Base-by-base conservation (phyloP, 805 yeast species). In the Isabelozyma pseudorhagii region DNA sequence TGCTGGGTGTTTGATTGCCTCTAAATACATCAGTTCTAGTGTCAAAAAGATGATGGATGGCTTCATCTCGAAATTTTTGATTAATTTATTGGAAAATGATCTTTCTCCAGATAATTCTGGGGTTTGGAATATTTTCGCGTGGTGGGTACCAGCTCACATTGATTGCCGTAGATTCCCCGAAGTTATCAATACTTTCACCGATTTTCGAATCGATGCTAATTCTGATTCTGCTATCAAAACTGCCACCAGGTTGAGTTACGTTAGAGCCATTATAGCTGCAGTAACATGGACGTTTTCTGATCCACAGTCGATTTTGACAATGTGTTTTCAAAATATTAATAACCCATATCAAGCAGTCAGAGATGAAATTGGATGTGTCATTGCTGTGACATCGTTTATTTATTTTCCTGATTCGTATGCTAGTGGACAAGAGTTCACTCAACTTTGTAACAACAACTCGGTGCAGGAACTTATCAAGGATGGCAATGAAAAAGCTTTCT, bases 291-390 rank as follows among this genome's bases (percentile, higher is more conserved):
- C 80, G 50, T 79, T 78, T 48, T 81, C 81, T 14, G 65, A 75
- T 21, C 71, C 81, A n/a, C 80, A 75, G 7, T 50, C 78, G 3
- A 57, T 82, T 18, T 47, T 69, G 42, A 65, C 74, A 0, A 64
- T 78, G 53, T 68, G 85, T 51, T 69, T 82, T 56, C 63, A 63
- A 1, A 72, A 79, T 29, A 63, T 86, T 40, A 73, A 79, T 42
- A 91, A 89, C 61, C 85, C 87, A 5, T 87, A 87, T 61, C 85
- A 84, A 49, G 81, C 82, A 9, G 91, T 92, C 5, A 74, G 96
- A 18, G 82, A 78, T 17, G 83, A 83, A 46, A 70, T 87, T 45
- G 93, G 92, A 0, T 74, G 81, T 2, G 67, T 85, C 5, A 61
- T 90, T 41, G 79, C 81, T 9, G 77, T 68, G 4, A 56, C 80